Base-by-base conservation (phyloP, 2,329 filamentous ascomycete species). In the Talaromyces sp. region DNA sequence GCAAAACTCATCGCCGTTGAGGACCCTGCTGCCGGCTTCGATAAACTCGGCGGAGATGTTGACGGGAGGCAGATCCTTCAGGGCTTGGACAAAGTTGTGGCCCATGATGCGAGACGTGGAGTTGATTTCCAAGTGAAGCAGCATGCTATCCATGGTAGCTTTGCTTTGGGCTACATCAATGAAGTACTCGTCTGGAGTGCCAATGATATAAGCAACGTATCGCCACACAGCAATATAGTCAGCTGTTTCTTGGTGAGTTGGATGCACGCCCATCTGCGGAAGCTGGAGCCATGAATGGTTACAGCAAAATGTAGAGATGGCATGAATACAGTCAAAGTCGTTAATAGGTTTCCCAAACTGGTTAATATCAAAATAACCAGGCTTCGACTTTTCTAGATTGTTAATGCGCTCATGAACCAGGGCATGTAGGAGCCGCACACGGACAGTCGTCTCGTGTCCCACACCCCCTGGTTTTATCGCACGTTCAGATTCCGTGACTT, bases 161-260 rank as follows among this genome's bases (percentile, higher is more conserved):
- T 81, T 85, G 1, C 86, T 84, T 38, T 79, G 75, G 10, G 75
- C 74, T 0, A 83, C 79, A 0, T 80, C 83, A 2, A 79, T 78
- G 69, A 90, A 85, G 68, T 79, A 82, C 21, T 79, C 79, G 1
- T 82, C 82, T 0, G 88, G 88, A 19, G 83, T 84, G 21, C 88
- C 89, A 63, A 90, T 80, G 24, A 91, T 75, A 67, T 90, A 80
- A 0, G 82, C 88, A 6, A 91, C 82, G 67, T 89, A 89, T 3
- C 89, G 82, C 87, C 88, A 92, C 1, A 92, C 74, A 0, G 88
- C 88, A 48, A 89, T 77, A 69, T 90, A 91, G 68, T 91, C 88
- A 1, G 67, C 67, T 2, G 82, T 83, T 68, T 92, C 88, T 54
- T 82, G 80, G 26, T 77, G 58, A 0, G 81, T 79, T 19, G 89